A percentile compares a stretch with the other conserved stretches of the same genome.
phyloP scores from a whole-genome alignment of 495 filamentous ascomycete species.

The Clohesyomyces aquaticus region DNA sequence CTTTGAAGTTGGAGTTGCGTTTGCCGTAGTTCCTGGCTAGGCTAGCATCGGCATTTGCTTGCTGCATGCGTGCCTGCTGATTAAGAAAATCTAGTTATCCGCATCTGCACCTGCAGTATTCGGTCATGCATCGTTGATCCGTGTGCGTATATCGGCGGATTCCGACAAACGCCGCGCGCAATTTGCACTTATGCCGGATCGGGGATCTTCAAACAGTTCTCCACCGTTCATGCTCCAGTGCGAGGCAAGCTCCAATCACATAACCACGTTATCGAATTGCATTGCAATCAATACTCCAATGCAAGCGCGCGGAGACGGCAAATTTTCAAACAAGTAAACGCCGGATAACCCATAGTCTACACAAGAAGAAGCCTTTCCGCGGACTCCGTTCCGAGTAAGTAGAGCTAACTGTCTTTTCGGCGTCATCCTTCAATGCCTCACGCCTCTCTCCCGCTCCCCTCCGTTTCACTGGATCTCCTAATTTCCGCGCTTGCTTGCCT shows the following conservation, averaged over 20 bases:
- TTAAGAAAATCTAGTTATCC: too few relatives aligned
- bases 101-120: not conserved
- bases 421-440: not conserved
- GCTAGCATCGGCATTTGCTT: constrained; percentile 3
- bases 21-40: not conserved
- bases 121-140: too few relatives aligned
- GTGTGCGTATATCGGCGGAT: too few relatives aligned
- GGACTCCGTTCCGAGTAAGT: constrained; percentile 33
- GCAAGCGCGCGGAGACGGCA: too few relatives aligned
- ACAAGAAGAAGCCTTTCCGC: constrained; percentile 17
- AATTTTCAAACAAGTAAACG: constrained; percentile 30
- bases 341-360: constrained; percentile 32
- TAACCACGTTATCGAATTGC: constrained; percentile 10
- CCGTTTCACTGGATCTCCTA: too few relatives aligned
- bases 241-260: not conserved
- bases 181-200: too few relatives aligned
- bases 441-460: too few relatives aligned
- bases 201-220: too few relatives aligned
- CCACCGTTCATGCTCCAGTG: too few relatives aligned
- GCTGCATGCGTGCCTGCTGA: too few relatives aligned
- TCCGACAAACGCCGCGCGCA: too few relatives aligned
- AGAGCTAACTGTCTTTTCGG: not conserved
- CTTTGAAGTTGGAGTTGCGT: not conserved
- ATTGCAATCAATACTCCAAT: constrained; percentile 30
- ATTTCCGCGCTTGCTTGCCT: too few relatives aligned